Evolutionary conservation across 2,329 filamentous ascomycete genomes (phyloP), one percentile per base, ranked within the genome.

Genomic region (Diaporthe humulicola): DNA sequence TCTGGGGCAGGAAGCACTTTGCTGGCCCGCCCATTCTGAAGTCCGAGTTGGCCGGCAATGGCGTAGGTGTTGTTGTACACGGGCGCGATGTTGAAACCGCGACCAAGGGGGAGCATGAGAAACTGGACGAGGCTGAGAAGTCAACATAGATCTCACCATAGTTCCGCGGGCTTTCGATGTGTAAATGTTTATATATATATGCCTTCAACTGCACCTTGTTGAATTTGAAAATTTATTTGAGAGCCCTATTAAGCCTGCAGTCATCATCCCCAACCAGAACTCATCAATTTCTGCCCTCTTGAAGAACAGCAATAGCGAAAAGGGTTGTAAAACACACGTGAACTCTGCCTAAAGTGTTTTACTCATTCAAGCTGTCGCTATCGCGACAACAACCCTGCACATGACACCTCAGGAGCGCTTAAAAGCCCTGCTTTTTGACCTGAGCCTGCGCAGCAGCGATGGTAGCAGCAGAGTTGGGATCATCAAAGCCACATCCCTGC

Each of bases 1-100:
- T 85, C 1, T 89, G 90, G 79, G 92, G 90, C 10, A 85, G 91
- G 69, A 91, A 91, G 82, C 88, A 90, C 77, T 93, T 93, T 78
- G 91, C 86, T 4, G 92, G 92, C 0, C 92, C 92, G 5, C 84
- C 85, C 0, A 77, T 86, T 33, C 74, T 81, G 70, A 79, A 82
- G 77, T 71, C 78, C 28, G 77, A 79, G 4, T 71, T 72, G 6
- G 70, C 70, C 7, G 70, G 45, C 33, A 61, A 64, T 22, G 70
- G 42, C 3, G 70, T 60, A 15, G 57, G 57, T 2, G 33, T 72
- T 14, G 48, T 50, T 5, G 69, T 71, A 3, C 56, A 72, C 9
- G 70, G 70, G 2, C 70, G 15, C n/a, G 70, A 72, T 52, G 45
- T 61, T 14, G 70, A 72, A 45, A 64, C 45, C 25, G 42, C 28